Evolutionary conservation across 1,284 basidiomycete species (phyloP), one percentile per base, ranked within the genome.

Genomic region (Moesziomyces parantarcticus): DNA sequence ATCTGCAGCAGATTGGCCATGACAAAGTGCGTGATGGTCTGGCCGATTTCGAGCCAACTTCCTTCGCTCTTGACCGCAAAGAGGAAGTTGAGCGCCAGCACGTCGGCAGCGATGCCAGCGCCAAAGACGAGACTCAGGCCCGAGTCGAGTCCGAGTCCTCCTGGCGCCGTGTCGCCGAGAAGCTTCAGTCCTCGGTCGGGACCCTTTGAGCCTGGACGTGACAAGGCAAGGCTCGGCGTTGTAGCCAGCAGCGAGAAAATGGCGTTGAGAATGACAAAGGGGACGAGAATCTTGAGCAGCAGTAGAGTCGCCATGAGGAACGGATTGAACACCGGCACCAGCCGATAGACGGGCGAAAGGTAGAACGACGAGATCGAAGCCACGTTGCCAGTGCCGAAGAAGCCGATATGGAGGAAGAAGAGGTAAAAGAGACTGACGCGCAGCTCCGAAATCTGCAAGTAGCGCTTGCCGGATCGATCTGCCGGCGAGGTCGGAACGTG

Each of bases 331-430:
- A 93, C 88, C 0, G 93, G 92, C 59, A 94, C 90, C 14, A 95
- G 87, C 5, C 93, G 90, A 79, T 93, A 95, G 10, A 95, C 93
- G 0, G 93, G 93, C 46, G 91, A 92, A 13, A 94, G 87, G 83
- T 94, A 95, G 85, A 95, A 95, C 14, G 76, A 92, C 88, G 92
- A 92, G 78, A 93, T 92, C 3, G 92, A 93, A n/a, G 92, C 92
- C 47, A 93, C 90, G 78, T 92, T 93, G 75, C 42, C 74, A 53
- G 90, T 92, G 13, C 92, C 93, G 79, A 94, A 93, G 85, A 94
- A 94, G 4, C 90, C 92, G 49, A 92, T 88, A 77, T 95, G 92
- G 4, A 94, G 89, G 77, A 94, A 92, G 83, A 93, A 92, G 63
- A 95, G 84, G 85, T 93, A 94, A 82, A 92, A 92, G 22, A 94